Percentiles rank a stretch among this genome's conserved stretches.
Conservation (phyloP, 148 eudicot species). For the Oxyria digyna region DNA sequence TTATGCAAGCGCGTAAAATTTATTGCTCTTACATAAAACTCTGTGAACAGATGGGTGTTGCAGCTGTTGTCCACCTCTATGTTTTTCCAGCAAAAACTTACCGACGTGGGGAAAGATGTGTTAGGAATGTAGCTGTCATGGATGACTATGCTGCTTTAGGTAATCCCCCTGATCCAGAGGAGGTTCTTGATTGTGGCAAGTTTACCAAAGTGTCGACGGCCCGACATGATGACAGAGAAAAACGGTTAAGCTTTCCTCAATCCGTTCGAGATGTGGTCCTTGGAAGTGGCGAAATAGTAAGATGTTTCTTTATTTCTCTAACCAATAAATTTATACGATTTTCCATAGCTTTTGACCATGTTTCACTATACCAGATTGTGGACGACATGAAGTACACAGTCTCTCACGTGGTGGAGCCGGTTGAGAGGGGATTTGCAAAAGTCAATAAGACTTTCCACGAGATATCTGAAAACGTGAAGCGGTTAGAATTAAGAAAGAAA, state of each 20-base stretch:
- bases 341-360: background rate
- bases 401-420: conserved; percentile 95
- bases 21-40: conserved; percentile 6
- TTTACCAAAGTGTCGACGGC: conserved; percentile 35
- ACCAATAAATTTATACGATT: background rate
- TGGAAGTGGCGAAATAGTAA: conserved; percentile 95
- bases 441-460: conserved; percentile 72
- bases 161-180: conserved; percentile 83
- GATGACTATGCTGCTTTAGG: conserved; percentile 89
- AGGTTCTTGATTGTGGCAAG: conserved; percentile 68
- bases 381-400: conserved; percentile 97
- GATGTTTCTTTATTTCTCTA: conserved; percentile 13
- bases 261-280: conserved; percentile 93
- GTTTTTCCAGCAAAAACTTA: conserved; percentile 90
- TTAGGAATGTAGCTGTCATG: conserved; percentile 87
- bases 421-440: conserved; percentile 84
- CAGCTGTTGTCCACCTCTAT: conserved; percentile 91
- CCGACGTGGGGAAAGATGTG: conserved; percentile 93
- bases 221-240: conserved; percentile 49
- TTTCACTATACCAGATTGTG: conserved; percentile 39
- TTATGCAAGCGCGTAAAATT: background rate
- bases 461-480: conserved; percentile 85
- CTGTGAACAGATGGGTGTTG: conserved; percentile 76
- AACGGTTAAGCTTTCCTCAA: conserved; percentile 69
- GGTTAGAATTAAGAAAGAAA: conserved; percentile 44